Evolutionary conservation across 345 rosid species (phyloP).

Genomic region (Rhizophora apiculata): DNA sequence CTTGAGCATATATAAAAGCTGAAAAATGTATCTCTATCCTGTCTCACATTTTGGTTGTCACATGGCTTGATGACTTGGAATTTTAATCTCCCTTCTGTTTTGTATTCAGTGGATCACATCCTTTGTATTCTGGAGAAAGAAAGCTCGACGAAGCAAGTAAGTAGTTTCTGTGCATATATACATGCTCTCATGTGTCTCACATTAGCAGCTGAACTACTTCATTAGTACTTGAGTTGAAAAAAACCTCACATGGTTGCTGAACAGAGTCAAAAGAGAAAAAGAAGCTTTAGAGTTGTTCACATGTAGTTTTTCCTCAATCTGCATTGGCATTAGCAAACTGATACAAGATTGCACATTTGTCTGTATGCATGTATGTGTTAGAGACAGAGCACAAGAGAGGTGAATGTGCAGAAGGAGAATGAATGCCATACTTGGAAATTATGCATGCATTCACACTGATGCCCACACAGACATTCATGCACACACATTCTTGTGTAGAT

Average conservation of each 20-base stretch:
- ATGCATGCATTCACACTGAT: too few species aligned
- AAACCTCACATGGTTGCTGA: neutral
- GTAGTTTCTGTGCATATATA: constrained; percentile 22
- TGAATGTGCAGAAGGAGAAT: too few species aligned
- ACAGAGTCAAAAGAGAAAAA: neutral
- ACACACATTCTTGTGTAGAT: too few species aligned
- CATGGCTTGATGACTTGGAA: too few species aligned
- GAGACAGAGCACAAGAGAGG: too few species aligned
- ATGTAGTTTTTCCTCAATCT: neutral
- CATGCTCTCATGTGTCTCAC: neutral
- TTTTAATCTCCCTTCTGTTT: neutral
- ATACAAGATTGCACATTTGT: too few species aligned
- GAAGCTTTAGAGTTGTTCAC: neutral
- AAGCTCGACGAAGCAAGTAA: constrained; percentile 85
- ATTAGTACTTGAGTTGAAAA: neutral
- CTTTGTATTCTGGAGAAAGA: constrained; percentile 79
- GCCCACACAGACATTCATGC: too few species aligned
- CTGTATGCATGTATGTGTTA: neutral
- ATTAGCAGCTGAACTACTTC: neutral
- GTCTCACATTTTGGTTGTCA: too few species aligned
- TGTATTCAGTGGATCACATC: constrained; percentile 68
- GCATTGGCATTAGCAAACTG: neutral
- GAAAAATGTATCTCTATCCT: constrained; percentile 2
- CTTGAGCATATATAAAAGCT: neutral
- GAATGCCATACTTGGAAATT: too few species aligned